Base-by-base conservation (phyloP, 352 stramenopile species). In the Phytophthora syringae region DNA sequence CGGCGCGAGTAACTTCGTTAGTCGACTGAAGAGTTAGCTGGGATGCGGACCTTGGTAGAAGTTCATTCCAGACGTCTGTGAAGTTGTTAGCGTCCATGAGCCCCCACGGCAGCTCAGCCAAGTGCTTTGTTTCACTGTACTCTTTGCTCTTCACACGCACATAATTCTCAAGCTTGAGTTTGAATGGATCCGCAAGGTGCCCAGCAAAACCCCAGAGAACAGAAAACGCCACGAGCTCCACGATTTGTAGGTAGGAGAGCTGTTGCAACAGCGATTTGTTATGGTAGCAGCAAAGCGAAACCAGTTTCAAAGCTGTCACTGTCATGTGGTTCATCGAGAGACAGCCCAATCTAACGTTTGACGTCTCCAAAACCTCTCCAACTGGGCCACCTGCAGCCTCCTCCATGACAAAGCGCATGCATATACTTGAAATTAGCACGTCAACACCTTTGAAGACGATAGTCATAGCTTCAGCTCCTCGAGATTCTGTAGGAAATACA, bases 121-220 rank as follows among this genome's bases (percentile, higher is more conserved):
- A 43, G 22, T 77, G 67, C 12, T 76, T 80, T 1, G 75, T 60
- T 18, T 83, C 72, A 7, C 54, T 60, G 10, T 67, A 56, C 7
- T 71, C 64, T 40, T 89, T 86, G 15, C 72, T 53, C 13, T 86
- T 68, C 1, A 59, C 42, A 21, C 74, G 75, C 7, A 89, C 24
- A 34, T 73, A 76, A 22, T 71, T 73, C 27, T 91, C 82, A 12
- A 91, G 43, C 22, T 89, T 89, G 21, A 74, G 61, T 12, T 76
- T 74, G 10, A 67, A 52, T 0, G 65, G 15, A 21, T 87, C 79
- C 7, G 27, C 25, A 0, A 88, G 32, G n/a, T 89, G 82, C 0
- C 80, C 78, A 4, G 54, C 27, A 43, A 86, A 78, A 0, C 78
- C 80, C 80, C 79, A 91, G 0, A 85, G 51, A 2, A 87, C 61